Conservation (phyloP, 345 rosid genomes). For the Raphanus sativus region DNA sequence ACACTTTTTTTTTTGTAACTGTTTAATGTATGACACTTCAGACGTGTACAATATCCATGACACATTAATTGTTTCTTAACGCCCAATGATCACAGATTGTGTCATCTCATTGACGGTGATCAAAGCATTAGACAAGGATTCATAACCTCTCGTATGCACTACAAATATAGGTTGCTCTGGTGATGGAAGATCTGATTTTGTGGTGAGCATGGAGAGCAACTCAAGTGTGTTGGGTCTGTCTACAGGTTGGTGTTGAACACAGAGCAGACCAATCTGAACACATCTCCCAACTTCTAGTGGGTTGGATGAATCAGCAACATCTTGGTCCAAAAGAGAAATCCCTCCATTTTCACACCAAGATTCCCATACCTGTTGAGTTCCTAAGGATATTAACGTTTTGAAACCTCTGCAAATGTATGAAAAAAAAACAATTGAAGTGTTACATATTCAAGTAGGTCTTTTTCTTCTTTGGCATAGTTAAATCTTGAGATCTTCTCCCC, state of each 20-base stretch:
- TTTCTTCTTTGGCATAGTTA: not conserved
- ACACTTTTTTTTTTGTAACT: not conserved
- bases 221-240: slow-evolving; percentile 27
- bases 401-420: not conserved
- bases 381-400: not conserved
- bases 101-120: not conserved
- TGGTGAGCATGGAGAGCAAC: slow-evolving; percentile 26
- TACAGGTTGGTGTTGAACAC: slow-evolving; percentile 23
- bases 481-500: slow-evolving; percentile 28
- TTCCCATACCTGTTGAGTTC: slow-evolving; percentile 23
- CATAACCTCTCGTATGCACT: not conserved
- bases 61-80: not conserved
- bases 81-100: slow-evolving; percentile 6
- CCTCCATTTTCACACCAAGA: slow-evolving; percentile 25
- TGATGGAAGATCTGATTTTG: slow-evolving; percentile 11
- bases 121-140: not conserved
- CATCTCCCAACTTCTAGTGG: slow-evolving; percentile 21
- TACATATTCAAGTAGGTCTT: slow-evolving; percentile 31
- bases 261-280: slow-evolving; percentile 26
- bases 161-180: slow-evolving; percentile 24
- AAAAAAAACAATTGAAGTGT: not conserved
- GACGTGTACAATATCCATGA: not conserved
- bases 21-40: not conserved
- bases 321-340: slow-evolving; percentile 12
- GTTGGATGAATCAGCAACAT: not conserved